phyloP scores from a whole-genome alignment of 1,284 basidiomycete genomes.

The Rhodofomes roseus region DNA sequence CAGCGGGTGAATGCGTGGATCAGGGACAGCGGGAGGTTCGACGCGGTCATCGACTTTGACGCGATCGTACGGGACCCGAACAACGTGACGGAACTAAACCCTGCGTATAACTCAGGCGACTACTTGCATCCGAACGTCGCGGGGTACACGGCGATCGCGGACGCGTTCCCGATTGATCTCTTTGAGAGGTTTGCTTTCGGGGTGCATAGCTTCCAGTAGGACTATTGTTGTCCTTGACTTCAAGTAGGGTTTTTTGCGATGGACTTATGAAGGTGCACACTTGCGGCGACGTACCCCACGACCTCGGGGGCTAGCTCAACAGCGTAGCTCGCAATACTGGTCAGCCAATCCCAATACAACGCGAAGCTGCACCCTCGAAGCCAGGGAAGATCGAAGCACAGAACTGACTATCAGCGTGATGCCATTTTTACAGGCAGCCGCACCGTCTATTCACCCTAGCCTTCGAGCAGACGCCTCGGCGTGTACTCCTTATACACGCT shows the following conservation, averaged over 20 bases:
- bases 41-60: conserved; percentile 47
- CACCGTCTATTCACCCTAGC: neutral
- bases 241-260: neutral
- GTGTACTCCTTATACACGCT: neutral
- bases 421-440: no score
- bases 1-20: conserved; percentile 43
- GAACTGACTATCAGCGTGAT: no score
- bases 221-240: neutral
- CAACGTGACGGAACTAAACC: conserved; percentile 34
- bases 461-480: neutral
- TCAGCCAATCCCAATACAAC: no score
- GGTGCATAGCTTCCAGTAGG: conserved; percentile 16
- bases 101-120: conserved; percentile 41
- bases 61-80: conserved; percentile 36
- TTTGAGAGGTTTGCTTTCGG: conserved; percentile 29
- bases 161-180: conserved; percentile 36
- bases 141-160: conserved; percentile 41
- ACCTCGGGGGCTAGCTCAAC: no score
- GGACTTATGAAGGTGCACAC: neutral
- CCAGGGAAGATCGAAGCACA: neutral
- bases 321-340: no score
- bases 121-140: conserved; percentile 44
- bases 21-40: conserved; percentile 38
- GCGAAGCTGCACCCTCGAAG: no score
- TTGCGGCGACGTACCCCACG: neutral